Conservation (phyloP, 1,139 yeast species). For the Lodderomyces beijingensis region DNA sequence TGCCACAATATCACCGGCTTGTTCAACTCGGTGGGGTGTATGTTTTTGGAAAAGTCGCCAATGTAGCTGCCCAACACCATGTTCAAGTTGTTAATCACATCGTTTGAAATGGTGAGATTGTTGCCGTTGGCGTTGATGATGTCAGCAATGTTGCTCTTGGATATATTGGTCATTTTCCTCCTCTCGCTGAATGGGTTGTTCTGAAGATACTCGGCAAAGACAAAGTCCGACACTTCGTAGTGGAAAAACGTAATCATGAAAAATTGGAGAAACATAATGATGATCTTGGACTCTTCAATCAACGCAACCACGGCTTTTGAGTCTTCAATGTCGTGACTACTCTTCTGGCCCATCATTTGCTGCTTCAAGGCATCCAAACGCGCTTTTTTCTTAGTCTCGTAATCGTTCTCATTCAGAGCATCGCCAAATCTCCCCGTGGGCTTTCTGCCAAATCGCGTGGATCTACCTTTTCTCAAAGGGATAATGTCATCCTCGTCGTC, state of each 20-base stretch:
- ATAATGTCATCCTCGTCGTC: slow-evolving; percentile 10
- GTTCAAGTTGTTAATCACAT: slow-evolving; percentile 48
- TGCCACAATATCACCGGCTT: slow-evolving; percentile 36
- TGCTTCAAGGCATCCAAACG: slow-evolving; percentile 8
- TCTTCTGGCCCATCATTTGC: slow-evolving; percentile 10
- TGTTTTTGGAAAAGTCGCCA: slow-evolving; percentile 31
- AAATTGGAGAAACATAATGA: slow-evolving; percentile 52
- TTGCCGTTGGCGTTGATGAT: slow-evolving; percentile 13
- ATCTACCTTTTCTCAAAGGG: slow-evolving; percentile 28
- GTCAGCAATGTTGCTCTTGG: slow-evolving; percentile 14
- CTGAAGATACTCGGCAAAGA: slow-evolving; percentile 47
- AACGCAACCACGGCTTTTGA: slow-evolving; percentile 40
- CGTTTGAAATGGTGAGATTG: slow-evolving; percentile 50
- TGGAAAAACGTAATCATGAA: slow-evolving; percentile 67
- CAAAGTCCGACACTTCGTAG: slow-evolving; percentile 41
- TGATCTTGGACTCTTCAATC: slow-evolving; percentile 31
- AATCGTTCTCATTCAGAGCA: slow-evolving; percentile 8
- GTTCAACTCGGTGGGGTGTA: slow-evolving; percentile 35
- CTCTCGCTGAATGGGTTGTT: slow-evolving; percentile 35
- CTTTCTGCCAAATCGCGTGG: slow-evolving; percentile 26
- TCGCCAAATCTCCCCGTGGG: slow-evolving; percentile 12
- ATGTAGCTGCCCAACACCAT: slow-evolving; percentile 50
- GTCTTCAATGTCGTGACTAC: slow-evolving; percentile 30
- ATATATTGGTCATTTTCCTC: slow-evolving; percentile 23
- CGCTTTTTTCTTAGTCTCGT: slow-evolving; percentile 5